These are phyloP conservation scores for Neobulgaria alba DNA, from an alignment of 2,329 filamentous ascomycete species.

Conservation along the genomic window DNA sequence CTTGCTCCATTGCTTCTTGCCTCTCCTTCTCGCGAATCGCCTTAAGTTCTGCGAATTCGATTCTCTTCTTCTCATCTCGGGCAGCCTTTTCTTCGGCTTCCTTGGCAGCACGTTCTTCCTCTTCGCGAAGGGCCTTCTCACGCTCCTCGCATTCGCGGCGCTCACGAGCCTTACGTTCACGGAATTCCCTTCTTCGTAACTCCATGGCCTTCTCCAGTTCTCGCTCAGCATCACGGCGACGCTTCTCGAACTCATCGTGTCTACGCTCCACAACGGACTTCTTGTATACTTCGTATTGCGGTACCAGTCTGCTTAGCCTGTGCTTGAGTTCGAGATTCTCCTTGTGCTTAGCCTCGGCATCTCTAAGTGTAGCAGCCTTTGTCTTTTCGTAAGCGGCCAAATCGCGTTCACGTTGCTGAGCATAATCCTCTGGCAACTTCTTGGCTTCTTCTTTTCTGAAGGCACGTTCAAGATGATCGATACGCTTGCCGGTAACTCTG, in stretches of 20 bases:
- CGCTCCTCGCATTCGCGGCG: slow-evolving; percentile 77
- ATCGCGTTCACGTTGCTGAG: slow-evolving; percentile 71
- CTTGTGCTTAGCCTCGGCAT: slow-evolving; percentile 81
- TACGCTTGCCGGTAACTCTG: slow-evolving; percentile 85
- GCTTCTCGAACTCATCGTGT: slow-evolving; percentile 92
- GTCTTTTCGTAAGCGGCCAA: slow-evolving; percentile 69
- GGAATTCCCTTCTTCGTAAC: slow-evolving; percentile 77
- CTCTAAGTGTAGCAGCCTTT: slow-evolving; percentile 69
- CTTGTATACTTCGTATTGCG: slow-evolving; percentile 78
- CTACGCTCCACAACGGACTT: slow-evolving; percentile 75
- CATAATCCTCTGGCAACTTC: slow-evolving; percentile 81
- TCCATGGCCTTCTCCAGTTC: slow-evolving; percentile 91
- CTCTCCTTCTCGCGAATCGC: slow-evolving; percentile 58
- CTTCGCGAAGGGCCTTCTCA: slow-evolving; percentile 69
- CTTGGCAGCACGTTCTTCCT: slow-evolving; percentile 69
- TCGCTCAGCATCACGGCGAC: slow-evolving; percentile 80
- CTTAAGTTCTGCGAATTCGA: slow-evolving; percentile 58
- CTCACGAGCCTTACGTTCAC: slow-evolving; percentile 75
- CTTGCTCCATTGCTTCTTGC: slow-evolving; percentile 58
- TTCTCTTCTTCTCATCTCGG: slow-evolving; percentile 71
- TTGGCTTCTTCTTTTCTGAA: slow-evolving; percentile 94
- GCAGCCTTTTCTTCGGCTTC: slow-evolving; percentile 82
- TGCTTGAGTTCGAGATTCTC: slow-evolving; percentile 91
- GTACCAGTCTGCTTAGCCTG: slow-evolving; percentile 75
- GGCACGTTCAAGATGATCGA: slow-evolving; percentile 94